phyloP scores from a whole-genome alignment of 306 rosid genomes.

The Rubus parviflorus region DNA sequence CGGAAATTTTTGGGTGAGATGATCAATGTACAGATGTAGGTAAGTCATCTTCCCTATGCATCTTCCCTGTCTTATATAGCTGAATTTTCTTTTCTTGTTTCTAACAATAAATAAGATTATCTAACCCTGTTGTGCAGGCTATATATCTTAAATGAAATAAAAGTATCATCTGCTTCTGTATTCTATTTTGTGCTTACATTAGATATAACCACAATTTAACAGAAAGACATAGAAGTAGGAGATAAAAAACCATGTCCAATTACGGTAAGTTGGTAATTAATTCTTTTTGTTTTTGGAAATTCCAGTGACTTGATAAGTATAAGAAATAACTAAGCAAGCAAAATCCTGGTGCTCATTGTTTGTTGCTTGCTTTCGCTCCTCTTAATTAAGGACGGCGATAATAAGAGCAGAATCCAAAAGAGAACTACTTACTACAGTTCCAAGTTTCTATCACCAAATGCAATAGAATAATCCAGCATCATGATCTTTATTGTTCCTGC shows the following conservation, averaged over 20 bases:
- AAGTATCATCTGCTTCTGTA: neutral
- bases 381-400: neutral
- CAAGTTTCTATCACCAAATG: neutral
- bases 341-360: neutral
- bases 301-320: neutral
- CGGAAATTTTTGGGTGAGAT: too few relatives aligned
- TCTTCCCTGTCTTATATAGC: neutral
- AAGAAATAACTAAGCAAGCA: neutral
- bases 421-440: neutral
- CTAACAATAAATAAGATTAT: neutral
- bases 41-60: neutral
- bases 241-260: neutral
- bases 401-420: neutral
- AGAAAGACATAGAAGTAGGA: neutral
- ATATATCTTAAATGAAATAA: neutral
- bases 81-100: neutral
- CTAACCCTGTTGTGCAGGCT: neutral
- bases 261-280: neutral
- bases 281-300: neutral
- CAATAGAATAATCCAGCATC: neutral
- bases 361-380: neutral
- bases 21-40: neutral
- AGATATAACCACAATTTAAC: neutral
- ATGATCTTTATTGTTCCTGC: neutral
- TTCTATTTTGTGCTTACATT: neutral